These are phyloP conservation scores for Citrus australasica DNA, from an alignment of 345 rosid genomes.

Conservation along the genomic window DNA sequence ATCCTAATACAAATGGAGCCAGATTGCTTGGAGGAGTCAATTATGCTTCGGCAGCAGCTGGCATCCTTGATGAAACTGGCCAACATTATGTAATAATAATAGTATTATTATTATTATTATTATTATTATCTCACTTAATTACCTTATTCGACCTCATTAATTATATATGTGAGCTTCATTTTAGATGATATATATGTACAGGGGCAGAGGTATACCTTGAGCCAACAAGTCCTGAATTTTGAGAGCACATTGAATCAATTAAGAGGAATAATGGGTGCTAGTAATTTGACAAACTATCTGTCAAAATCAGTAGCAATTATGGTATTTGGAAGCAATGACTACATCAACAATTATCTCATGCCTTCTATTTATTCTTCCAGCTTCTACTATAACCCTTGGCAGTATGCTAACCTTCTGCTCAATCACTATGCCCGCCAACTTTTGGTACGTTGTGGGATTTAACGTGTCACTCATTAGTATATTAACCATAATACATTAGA, in stretches of 20 bases:
- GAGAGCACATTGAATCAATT: slow-evolving; percentile 56
- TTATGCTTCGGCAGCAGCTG: slow-evolving; percentile 91
- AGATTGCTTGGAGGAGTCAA: slow-evolving; percentile 69
- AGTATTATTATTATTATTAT: no score
- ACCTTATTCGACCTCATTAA: not conserved
- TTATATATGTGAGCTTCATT: not conserved
- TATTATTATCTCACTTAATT: not conserved
- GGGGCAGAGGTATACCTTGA: slow-evolving; percentile 63
- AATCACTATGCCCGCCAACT: slow-evolving; percentile 61
- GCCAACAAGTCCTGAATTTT: slow-evolving; percentile 67
- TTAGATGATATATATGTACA: slow-evolving; percentile 8
- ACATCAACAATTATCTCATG: slow-evolving; percentile 90
- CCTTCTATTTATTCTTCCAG: slow-evolving; percentile 60
- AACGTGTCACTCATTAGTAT: no score
- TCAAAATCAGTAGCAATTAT: slow-evolving; percentile 49
- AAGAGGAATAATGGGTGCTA: slow-evolving; percentile 42
- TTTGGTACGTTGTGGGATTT: slow-evolving; percentile 25
- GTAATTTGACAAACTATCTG: slow-evolving; percentile 42
- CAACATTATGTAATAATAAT: slow-evolving; percentile 46
- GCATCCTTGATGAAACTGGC: slow-evolving; percentile 82
- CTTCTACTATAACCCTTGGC: slow-evolving; percentile 46
- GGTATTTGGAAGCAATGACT: slow-evolving; percentile 88
- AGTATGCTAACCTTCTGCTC: slow-evolving; percentile 62
- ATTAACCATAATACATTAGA: no score
- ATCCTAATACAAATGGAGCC: slow-evolving; percentile 54